Evolutionary conservation across 164 flowering plant species (phyloP).

Genomic region (Cinnamomum micranthum): DNA sequence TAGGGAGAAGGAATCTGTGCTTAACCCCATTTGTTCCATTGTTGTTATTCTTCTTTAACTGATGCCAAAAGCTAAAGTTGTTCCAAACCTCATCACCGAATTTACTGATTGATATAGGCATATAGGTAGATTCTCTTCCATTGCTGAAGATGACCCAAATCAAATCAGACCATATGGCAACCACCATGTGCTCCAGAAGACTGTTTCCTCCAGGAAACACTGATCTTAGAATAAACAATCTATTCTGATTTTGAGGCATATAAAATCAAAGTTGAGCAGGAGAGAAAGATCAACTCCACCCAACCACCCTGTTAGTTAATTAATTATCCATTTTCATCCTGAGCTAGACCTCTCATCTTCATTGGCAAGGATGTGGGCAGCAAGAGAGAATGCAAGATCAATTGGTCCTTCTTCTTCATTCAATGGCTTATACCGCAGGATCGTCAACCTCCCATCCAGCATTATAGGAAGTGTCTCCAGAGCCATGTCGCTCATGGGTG

Average conservation of each 20-base stretch:
- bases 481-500: constrained; percentile 25
- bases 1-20: no score
- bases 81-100: neutral
- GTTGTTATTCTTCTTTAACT: neutral
- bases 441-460: constrained; percentile 55
- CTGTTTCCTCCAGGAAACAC: no score
- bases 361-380: neutral
- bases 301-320: neutral
- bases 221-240: no score
- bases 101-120: neutral
- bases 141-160: neutral
- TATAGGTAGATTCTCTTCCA: no score
- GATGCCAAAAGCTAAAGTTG: neutral
- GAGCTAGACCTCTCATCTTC: neutral
- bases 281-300: neutral
- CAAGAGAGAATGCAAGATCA: constrained; percentile 7
- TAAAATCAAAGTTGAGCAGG: neutral
- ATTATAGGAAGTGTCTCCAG: constrained; percentile 57
- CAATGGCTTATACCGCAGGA: constrained; percentile 32
- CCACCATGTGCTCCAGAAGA: neutral
- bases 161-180: neutral
- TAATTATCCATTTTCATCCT: neutral
- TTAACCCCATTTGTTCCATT: no score
- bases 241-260: no score
- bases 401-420: neutral